Base-by-base conservation (phyloP, 2,329 filamentous ascomycete species). In the Coniochaeta sp. region DNA sequence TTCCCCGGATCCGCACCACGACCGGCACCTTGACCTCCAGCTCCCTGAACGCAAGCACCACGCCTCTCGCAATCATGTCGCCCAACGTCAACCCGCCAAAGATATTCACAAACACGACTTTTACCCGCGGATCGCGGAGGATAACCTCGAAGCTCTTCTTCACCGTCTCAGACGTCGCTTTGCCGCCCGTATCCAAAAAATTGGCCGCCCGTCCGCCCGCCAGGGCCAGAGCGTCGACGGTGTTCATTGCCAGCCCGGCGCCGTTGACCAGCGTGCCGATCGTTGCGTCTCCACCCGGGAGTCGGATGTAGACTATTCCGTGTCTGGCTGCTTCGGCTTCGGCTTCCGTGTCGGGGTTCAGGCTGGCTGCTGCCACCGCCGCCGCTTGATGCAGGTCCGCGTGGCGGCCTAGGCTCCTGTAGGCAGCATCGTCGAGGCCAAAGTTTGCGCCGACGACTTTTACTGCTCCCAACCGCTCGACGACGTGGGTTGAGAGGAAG, bases 181-280 rank as follows among this genome's bases (percentile, higher is more conserved):
- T 95, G 38, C 92, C 92, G 31, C 93, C 92, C 0, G 90, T 96
- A 71, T 96, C 92, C 59, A 96, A 80, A 71, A 96, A 96, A 68
- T 96, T 96, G 12, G 90, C 85, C 26, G 88, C 88, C 36, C 79
- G 74, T 1, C 90, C 90, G 6, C 87, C 87, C 59, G 85, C 83
- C 14, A 85, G 76, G 2, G 82, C 79, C 1, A 96, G 83, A 0
- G 89, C 89, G 71, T 96, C 92, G 62, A 93, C 86, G 0, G 91
- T 96, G 71, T 95, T 95, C 89, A 96, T 95, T 0, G 91, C 91
- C 1, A 96, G 81, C 0, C 92, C 92, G 0, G 93, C 92, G 50
- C 92, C 91, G 69, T 96, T 96, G 64, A 96, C 91, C 64, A 96
- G 78, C 0, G 89, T 96, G 40, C 91, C 92, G 59, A 96, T 87